A percentile compares a stretch with the other conserved stretches of the same genome.
Evolutionary conservation across 495 filamentous ascomycete species (phyloP).

Genomic region (Xylaria intraflava): DNA sequence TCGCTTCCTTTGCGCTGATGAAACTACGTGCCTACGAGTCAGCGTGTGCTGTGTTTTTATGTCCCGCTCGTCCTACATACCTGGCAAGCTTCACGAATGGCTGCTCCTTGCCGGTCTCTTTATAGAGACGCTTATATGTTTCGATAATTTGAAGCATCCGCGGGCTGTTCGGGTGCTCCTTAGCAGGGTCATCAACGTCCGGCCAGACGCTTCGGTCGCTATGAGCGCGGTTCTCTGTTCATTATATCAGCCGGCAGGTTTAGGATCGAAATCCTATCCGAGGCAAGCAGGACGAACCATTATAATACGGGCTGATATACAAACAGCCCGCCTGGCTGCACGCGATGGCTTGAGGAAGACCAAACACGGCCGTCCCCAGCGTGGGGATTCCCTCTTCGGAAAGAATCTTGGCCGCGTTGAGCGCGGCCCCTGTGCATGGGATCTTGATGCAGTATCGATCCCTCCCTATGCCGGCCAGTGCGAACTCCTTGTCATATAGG

Average conservation of each 20-base stretch:
- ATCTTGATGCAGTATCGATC: slow-evolving; percentile 32
- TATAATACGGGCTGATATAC: slow-evolving; percentile 29
- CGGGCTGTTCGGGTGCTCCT: slow-evolving; percentile 33
- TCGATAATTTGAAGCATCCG: slow-evolving; percentile 35
- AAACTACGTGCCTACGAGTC: slow-evolving; percentile 24
- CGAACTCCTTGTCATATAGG: slow-evolving; percentile 35
- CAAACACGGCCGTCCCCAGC: slow-evolving; percentile 23
- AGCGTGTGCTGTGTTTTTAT: not conserved
- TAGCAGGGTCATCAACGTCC: slow-evolving; percentile 29
- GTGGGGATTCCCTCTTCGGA: slow-evolving; percentile 22
- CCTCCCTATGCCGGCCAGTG: slow-evolving; percentile 30
- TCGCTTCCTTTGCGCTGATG: slow-evolving; percentile 21
- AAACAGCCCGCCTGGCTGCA: slow-evolving; percentile 22
- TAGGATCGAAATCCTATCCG: not conserved
- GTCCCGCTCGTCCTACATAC: slow-evolving; percentile 2
- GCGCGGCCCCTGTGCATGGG: slow-evolving; percentile 22
- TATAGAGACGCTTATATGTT: slow-evolving; percentile 29
- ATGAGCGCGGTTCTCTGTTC: slow-evolving; percentile 23
- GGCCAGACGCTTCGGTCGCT: slow-evolving; percentile 25
- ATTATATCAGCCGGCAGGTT: not conserved
- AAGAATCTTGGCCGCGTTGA: slow-evolving; percentile 26
- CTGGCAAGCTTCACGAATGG: slow-evolving; percentile 34
- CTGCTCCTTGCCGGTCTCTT: slow-evolving; percentile 37
- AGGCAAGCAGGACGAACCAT: slow-evolving; percentile 19
- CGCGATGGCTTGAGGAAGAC: slow-evolving; percentile 24